Evolutionary conservation across 139 green algal species (phyloP), one percentile per base, ranked within the genome.

Genomic region (Picochlorum sp.): DNA sequence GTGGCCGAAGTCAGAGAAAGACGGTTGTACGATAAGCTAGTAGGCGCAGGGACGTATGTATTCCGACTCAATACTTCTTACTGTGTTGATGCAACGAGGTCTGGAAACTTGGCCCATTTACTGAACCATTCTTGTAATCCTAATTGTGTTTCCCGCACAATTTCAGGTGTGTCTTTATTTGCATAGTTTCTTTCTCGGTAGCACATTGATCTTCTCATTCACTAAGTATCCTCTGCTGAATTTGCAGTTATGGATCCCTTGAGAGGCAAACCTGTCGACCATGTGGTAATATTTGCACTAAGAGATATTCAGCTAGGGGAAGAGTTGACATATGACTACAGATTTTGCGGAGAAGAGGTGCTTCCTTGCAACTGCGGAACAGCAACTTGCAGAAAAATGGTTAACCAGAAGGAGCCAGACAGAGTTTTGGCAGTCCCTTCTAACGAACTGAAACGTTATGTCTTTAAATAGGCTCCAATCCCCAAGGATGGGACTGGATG

Each of bases 121-220:
- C 77, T 96, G 49, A 96, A 96, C 78, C 89, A 96, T 77, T 82
- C 74, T 50, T 96, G 89, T 68, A 61, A 80, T 14, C 80, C 83
- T 20, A 89, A 84, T 69, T 90, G 82, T 78, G 74, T 79, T 69
- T 83, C 67, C 50, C 72, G 81, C 30, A 75, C 74, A 52, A 72
- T 90, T 29, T 76, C 59, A 8, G 45, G 81, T 25, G 55, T 40
- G 28, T 13, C 36, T 56, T n/a, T 14, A n/a, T n/a, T n/a, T n/a
- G n/a, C n/a, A n/a, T n/a, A n/a, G n/a, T n/a, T n/a, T n/a, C n/a
- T n/a, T n/a, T n/a, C n/a, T n/a, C n/a, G n/a, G n/a, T n/a, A n/a
- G n/a, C n/a, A n/a, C n/a, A n/a, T 22, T 54, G 55, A 37, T 7
- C 22, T 3, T n/a, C 28, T 18, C 16, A 5, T 33, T 45, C 20